phyloP scores from a whole-genome alignment of 495 filamentous ascomycete genomes.

The Podospora pseudoanserina region DNA sequence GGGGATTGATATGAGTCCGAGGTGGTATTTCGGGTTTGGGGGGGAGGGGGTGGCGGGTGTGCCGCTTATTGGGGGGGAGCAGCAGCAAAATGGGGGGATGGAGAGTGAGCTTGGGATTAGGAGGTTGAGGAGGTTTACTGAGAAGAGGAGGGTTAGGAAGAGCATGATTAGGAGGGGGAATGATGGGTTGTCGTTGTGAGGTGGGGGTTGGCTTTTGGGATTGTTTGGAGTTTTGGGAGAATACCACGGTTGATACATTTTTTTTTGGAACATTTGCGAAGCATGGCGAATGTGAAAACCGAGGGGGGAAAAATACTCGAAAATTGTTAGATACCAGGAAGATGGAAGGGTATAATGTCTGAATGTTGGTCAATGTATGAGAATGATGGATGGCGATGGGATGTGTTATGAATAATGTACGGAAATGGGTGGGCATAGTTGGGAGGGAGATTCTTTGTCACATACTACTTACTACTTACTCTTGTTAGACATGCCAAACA shows the following conservation, averaged over 20 bases:
- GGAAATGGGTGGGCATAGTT: background rate
- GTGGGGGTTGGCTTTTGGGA: slow-evolving; percentile 4
- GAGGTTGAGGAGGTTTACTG: slow-evolving; percentile 40
- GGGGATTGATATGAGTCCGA: slow-evolving; percentile 20
- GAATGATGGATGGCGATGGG: background rate
- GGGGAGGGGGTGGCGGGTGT: background rate
- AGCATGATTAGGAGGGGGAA: slow-evolving; percentile 27
- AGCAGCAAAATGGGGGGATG: background rate
- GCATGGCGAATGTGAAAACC: background rate
- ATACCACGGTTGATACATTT: background rate
- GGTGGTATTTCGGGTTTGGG: slow-evolving; percentile 34
- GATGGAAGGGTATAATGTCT: background rate
- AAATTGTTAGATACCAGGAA: background rate
- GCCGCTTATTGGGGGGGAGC: slow-evolving; percentile 9
- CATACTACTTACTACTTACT: background rate
- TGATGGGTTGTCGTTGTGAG: slow-evolving; percentile 10
- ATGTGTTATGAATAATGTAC: background rate
- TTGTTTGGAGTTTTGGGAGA: background rate
- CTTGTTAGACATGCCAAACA: background rate
- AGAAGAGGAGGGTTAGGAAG: slow-evolving; percentile 36
- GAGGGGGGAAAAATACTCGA: too few species aligned
- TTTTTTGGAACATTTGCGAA: background rate
- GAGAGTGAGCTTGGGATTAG: slow-evolving; percentile 35
- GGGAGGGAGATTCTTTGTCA: background rate
- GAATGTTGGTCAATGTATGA: slow-evolving; percentile 1